Evolutionary conservation across 176 grass and related monocot genomes (phyloP).

Genomic region (Phoenix dactylifera): DNA sequence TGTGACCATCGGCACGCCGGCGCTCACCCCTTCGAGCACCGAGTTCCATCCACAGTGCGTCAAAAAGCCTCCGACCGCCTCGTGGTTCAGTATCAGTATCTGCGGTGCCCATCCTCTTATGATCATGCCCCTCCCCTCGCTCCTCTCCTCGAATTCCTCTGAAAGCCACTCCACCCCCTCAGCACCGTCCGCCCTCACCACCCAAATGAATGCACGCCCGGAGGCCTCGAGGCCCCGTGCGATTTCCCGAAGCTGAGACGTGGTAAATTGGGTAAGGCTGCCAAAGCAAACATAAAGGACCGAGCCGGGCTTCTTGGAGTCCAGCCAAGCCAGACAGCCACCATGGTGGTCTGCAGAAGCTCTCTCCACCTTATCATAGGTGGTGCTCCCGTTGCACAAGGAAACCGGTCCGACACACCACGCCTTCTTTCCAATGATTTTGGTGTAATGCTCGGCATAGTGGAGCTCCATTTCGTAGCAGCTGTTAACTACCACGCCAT

Average conservation of each 20-base stretch:
- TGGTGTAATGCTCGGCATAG: neutral
- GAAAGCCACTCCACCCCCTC: neutral
- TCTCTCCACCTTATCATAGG: neutral
- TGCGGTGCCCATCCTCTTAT: neutral
- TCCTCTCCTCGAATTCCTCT: neutral
- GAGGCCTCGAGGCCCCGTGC: neutral
- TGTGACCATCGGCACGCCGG: conserved; percentile 11
- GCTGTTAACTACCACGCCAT: conserved; percentile 8
- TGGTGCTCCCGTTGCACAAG: neutral
- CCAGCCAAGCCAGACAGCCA: neutral
- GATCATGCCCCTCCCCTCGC: neutral
- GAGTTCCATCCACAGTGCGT: conserved; percentile 17
- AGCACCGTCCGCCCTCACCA: neutral
- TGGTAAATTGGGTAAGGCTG: neutral
- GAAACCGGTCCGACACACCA: conserved; percentile 1
- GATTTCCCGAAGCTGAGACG: neutral
- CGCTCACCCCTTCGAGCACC: neutral
- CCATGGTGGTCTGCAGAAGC: too few species aligned
- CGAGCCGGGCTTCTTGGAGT: neutral
- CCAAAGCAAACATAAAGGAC: conserved; percentile 5
- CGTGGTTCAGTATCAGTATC: neutral
- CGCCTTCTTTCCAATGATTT: neutral
- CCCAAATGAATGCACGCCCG: neutral
- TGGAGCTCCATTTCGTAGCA: conserved; percentile 14
- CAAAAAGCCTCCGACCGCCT: neutral